phyloP scores from a whole-genome alignment of 306 rosid species.

The Delonix regia region DNA sequence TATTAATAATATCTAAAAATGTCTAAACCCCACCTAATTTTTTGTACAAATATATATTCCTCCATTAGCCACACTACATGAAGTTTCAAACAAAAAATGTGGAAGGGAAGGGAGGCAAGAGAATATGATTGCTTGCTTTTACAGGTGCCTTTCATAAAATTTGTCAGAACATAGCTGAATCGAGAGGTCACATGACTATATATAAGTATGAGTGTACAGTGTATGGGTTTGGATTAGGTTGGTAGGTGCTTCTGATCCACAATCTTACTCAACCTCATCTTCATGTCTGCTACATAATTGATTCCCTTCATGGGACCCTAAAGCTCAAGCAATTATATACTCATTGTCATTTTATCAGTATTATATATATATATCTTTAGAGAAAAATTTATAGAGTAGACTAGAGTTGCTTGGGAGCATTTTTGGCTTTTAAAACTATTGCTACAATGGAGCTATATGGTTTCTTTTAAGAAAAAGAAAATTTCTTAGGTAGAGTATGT shows the following conservation, averaged over 20 bases:
- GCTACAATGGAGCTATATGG: too few species aligned
- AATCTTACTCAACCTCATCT: conserved; percentile 48
- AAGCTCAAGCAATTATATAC: conserved; percentile 31
- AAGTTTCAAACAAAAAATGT: conserved; percentile 44
- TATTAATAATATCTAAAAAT: too few species aligned
- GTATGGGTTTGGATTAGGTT: conserved; percentile 44
- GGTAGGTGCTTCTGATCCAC: conserved; percentile 33
- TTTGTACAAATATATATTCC: conserved; percentile 15
- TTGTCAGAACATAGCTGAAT: conserved; percentile 60
- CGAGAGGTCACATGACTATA: conserved; percentile 16
- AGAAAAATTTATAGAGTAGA: background rate
- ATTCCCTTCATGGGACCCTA: conserved; percentile 57
- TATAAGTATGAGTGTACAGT: background rate
- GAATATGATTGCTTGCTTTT: conserved; percentile 69
- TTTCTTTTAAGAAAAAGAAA: too few species aligned
- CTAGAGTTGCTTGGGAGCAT: too few species aligned
- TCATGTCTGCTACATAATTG: conserved; percentile 54
- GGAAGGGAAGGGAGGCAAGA: conserved; percentile 42
- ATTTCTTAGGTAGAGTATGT: too few species aligned
- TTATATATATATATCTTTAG: background rate
- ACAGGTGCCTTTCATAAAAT: conserved; percentile 47
- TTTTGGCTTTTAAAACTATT: background rate
- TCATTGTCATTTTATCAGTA: too few species aligned
- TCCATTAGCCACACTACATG: conserved; percentile 36
- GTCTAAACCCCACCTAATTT: conserved; percentile 41